phyloP scores from a whole-genome alignment of 106 monocot species.

The Dactylorhiza incarnata region DNA sequence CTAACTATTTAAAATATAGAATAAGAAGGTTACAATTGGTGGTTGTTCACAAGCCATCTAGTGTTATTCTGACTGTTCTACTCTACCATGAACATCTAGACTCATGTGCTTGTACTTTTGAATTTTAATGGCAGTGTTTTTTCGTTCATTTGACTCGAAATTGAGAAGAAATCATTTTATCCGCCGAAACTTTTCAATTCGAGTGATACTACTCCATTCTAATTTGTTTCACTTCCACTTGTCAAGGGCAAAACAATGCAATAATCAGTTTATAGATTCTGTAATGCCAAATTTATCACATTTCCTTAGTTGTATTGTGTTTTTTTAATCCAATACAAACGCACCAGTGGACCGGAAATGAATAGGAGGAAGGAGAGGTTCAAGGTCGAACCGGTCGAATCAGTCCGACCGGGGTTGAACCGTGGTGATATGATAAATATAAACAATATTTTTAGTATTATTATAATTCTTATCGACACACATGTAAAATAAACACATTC shows the following conservation, averaged over 20 bases:
- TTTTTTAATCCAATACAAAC: too few species aligned
- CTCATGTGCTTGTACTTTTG: not conserved
- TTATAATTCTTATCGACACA: too few species aligned
- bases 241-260: not conserved
- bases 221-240: not conserved
- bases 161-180: not conserved
- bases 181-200: not conserved
- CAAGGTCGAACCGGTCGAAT: too few species aligned
- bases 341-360: too few species aligned
- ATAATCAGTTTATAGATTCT: not conserved
- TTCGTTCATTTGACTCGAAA: not conserved
- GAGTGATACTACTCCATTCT: not conserved
- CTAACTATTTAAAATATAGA: too few species aligned
- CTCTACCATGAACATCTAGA: not conserved
- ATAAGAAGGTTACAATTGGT: not conserved
- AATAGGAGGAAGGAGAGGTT: too few species aligned
- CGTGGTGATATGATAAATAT: too few species aligned
- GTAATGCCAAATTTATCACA: too few species aligned
- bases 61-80: not conserved
- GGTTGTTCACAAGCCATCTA: not conserved
- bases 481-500: too few species aligned
- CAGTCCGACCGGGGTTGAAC: too few species aligned
- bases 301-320: too few species aligned
- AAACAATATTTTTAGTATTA: too few species aligned
- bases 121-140: not conserved